A percentile compares a stretch with the other conserved stretches of the same genome.
These are phyloP conservation scores for Silene vulgaris DNA, from an alignment of 179 eudicot species.

Conservation along the genomic window DNA sequence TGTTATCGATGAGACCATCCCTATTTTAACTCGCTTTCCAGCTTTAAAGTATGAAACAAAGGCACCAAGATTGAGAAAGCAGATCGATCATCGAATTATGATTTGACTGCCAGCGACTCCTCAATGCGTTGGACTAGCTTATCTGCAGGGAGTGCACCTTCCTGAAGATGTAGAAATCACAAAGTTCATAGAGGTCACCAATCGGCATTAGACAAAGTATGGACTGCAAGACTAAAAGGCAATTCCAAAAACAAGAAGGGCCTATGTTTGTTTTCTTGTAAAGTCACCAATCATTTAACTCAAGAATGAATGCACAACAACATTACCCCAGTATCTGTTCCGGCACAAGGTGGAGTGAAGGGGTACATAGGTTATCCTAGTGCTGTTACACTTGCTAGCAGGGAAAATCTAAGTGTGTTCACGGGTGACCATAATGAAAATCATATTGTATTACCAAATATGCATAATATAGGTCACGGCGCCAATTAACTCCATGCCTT, in stretches of 20 bases:
- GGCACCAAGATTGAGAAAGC: neutral
- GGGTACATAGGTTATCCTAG: too few relatives aligned
- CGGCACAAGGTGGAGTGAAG: too few relatives aligned
- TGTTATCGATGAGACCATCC: neutral
- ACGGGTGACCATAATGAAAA: too few relatives aligned
- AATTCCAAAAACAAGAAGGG: neutral
- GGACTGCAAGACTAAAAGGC: neutral
- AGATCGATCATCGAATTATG: conserved; percentile 24
- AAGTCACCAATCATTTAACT: too few relatives aligned
- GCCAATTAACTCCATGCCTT: too few relatives aligned
- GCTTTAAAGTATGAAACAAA: neutral
- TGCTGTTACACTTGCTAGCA: too few relatives aligned
- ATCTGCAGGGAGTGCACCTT: conserved; percentile 71
- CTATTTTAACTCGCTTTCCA: neutral
- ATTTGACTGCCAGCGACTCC: conserved; percentile 50
- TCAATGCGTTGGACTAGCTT: conserved; percentile 72
- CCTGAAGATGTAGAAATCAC: conserved; percentile 42
- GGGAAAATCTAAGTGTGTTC: too few relatives aligned
- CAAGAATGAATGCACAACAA: too few relatives aligned
- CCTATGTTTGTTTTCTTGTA: neutral
- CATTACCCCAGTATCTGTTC: too few relatives aligned
- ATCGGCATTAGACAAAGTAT: neutral
- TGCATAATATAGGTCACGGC: too few relatives aligned
- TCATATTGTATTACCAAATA: too few relatives aligned
- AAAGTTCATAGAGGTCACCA: neutral